Conservation (phyloP, 306 rosid species). For the Malus orientalis region DNA sequence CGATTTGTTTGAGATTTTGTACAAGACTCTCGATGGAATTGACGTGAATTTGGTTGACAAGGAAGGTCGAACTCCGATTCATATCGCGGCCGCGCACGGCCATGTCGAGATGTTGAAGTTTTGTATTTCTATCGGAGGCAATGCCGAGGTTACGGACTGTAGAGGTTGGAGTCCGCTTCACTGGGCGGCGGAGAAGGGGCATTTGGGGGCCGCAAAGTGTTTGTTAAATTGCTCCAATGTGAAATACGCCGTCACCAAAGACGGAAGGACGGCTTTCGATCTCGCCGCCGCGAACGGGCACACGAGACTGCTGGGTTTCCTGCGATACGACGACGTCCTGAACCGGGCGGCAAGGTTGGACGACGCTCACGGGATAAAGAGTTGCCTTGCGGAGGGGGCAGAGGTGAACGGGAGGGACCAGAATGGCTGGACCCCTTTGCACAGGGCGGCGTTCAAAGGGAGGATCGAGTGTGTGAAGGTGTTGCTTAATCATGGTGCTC, state of each 20-base stretch:
- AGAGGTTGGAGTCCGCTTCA: slow-evolving; percentile 67
- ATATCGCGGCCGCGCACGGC: slow-evolving; percentile 50
- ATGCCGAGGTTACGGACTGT: slow-evolving; percentile 32
- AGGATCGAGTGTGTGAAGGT: slow-evolving; percentile 52
- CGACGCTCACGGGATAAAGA: slow-evolving; percentile 48
- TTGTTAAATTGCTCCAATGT: slow-evolving; percentile 42
- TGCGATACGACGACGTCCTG: slow-evolving; percentile 48
- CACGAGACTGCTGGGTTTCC: slow-evolving; percentile 33
- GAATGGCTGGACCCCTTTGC: slow-evolving; percentile 84
- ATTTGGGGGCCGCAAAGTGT: slow-evolving; percentile 40
- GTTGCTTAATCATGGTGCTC: slow-evolving; percentile 58
- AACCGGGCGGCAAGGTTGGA: slow-evolving; percentile 52
- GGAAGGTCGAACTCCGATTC: slow-evolving; percentile 50
- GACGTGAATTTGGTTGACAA: slow-evolving; percentile 35
- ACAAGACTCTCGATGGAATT: background rate
- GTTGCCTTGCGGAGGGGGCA: slow-evolving; percentile 51
- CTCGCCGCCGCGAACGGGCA: slow-evolving; percentile 49
- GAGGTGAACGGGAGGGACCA: slow-evolving; percentile 55
- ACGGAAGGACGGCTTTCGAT: slow-evolving; percentile 51
- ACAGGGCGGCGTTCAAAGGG: slow-evolving; percentile 88
- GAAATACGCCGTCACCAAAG: slow-evolving; percentile 39
- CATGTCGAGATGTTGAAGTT: slow-evolving; percentile 35
- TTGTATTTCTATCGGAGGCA: slow-evolving; percentile 44
- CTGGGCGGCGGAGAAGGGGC: slow-evolving; percentile 53
- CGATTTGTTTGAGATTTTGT: slow-evolving; percentile 49